A percentile compares a stretch with the other conserved stretches of the same genome.
phyloP scores from a whole-genome alignment of 176 grass and related monocot genomes.

The Oryza rufipogon region DNA sequence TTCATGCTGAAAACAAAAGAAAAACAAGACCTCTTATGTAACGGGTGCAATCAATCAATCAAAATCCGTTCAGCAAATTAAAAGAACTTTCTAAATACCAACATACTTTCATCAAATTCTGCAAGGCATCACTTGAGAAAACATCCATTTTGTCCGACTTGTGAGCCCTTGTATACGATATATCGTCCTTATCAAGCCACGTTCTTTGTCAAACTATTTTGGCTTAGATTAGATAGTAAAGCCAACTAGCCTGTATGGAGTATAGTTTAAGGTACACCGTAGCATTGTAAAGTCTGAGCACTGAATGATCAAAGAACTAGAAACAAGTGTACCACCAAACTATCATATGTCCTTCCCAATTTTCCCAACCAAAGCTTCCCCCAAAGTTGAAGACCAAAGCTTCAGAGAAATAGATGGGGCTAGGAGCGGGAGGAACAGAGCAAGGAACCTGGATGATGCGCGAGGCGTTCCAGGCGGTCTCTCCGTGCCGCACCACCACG shows the following conservation, averaged over 20 bases:
- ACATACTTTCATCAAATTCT: slow-evolving; percentile 13
- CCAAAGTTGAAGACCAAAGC: neutral
- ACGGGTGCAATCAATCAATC: neutral
- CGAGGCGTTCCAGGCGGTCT: slow-evolving; percentile 80
- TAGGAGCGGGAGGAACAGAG: neutral
- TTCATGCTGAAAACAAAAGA: neutral
- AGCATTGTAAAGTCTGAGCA: neutral
- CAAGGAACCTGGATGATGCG: slow-evolving; percentile 68
- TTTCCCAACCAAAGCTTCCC: neutral
- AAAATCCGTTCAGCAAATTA: neutral
- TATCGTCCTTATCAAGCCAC: neutral
- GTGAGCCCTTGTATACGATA: too few species aligned
- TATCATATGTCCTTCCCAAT: neutral
- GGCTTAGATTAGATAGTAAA: neutral
- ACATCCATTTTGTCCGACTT: neutral
- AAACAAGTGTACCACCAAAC: neutral
- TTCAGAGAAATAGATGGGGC: neutral
- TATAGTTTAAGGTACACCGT: too few species aligned
- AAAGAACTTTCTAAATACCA: neutral
- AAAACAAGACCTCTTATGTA: neutral
- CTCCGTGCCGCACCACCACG: slow-evolving; percentile 71
- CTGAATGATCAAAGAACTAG: neutral
- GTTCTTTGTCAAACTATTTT: neutral
- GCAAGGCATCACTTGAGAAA: neutral
- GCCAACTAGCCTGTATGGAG: neutral